Conservation (phyloP, 441 rosid genomes). For the Pelargonium myrrhifolium region DNA sequence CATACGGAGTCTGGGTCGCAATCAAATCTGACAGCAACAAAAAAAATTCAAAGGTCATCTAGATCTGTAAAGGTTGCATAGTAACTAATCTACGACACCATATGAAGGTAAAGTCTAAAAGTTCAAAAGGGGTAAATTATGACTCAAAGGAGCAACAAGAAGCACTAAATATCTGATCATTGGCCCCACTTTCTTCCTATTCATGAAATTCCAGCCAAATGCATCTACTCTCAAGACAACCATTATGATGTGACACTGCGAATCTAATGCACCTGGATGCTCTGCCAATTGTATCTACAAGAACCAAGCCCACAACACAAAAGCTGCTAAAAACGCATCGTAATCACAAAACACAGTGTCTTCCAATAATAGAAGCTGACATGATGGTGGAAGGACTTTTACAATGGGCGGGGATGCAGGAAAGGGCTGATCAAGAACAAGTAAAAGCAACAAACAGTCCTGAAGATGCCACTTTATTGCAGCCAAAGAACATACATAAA, state of each 20-base stretch:
- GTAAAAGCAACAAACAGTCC: neutral
- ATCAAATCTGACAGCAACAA: neutral
- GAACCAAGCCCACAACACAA: neutral
- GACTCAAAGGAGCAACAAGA: too few relatives aligned
- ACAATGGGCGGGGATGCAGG: neutral
- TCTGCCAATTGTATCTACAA: neutral
- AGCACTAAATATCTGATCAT: neutral
- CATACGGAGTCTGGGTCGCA: neutral
- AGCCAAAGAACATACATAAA: neutral
- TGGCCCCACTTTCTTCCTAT: constrained; percentile 4
- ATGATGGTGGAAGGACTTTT: neutral
- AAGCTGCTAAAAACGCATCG: neutral
- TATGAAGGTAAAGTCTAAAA: neutral
- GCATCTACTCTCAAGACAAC: neutral
- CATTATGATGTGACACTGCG: neutral
- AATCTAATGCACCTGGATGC: neutral
- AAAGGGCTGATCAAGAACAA: neutral
- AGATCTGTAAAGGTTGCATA: neutral
- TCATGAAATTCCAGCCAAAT: neutral
- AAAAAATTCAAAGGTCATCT: neutral
- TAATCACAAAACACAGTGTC: neutral
- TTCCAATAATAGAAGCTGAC: neutral
- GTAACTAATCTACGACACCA: neutral
- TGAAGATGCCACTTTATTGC: neutral
- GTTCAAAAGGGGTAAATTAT: too few relatives aligned